Base-by-base conservation (phyloP, 2,329 filamentous ascomycete genomes). In the Graphilbum fragrans region DNA sequence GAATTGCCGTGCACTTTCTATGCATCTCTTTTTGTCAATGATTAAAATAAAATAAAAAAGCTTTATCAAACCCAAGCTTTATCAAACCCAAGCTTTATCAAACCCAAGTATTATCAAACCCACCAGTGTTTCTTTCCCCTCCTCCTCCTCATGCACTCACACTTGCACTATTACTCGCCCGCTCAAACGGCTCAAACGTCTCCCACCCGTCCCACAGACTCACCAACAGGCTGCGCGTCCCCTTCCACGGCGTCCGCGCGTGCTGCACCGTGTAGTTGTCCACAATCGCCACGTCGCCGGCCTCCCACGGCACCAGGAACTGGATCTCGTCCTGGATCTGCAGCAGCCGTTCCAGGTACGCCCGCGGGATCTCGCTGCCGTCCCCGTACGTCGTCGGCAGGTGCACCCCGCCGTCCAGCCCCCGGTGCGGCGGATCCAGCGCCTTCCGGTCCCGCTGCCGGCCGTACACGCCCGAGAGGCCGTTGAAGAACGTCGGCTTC, bases 261-360 rank as follows among this genome's bases (percentile, higher is more conserved):
- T n/a, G n/a, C n/a, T 47, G 42, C 14, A 39, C 38, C 19, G 45
- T 47, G 22, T 45, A 47, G 37, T 47, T 47, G 41, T 47, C 40
- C 17, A 47, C 38, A 12, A 42, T 16, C 14, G 45, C 45, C 16
- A 47, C 39, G 34, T 47, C 45, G n/a, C 45, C 45, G 3, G 21
- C 45, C 32, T 47, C 37, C 45, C 45, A 47, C 19, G 45, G 45
- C 35, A 45, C 45, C 9, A 47, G 33, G 35, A 47, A 47, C 10
- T 20, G 23, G 25, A 47, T 47, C 18, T 38, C 37, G 25, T 47
- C 37, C 32, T 33, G 29, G 27, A 47, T 47, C 35, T 41, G 7
- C 10, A 47, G 34, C 22, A 47, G 38, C 27, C 21, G 25, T 37
- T 47, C 45, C 10, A 47, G 37, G 17, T 38, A 31, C n/a, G 35